Evolutionary conservation across 208 protist species (phyloP), one percentile per base, ranked within the genome.

Genomic region (Crithidia mellificae): DNA sequence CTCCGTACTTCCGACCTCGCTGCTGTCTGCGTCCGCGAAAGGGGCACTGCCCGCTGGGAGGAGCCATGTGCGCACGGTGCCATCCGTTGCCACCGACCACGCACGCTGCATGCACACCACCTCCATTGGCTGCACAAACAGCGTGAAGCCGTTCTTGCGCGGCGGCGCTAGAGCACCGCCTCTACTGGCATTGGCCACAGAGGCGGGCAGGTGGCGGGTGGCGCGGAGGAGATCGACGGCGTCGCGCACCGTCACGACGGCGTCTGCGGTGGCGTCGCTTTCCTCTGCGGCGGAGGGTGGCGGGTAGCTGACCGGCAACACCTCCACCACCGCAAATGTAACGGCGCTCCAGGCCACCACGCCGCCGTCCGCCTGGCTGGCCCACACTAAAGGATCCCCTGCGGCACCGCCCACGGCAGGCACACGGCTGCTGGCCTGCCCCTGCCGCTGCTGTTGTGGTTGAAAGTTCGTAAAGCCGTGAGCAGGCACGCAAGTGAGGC

Each of bases 21-120:
- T n/a, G n/a, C n/a, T n/a, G 41, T 32, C 41, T 36, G 17, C 49
- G 22, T 22, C 50, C 7, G 17, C 39, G 9, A 22, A 24, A 27
- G 29, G n/a, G 9, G 47, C 32, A 25, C 25, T 50, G 19, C 52
- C 65, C 2, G 56, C 53, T 3, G 83, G 73, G 51, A 84, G 65
- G 41, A 88, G 70, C 79, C 83, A 88, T 17, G 79, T 80, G 50
- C 83, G 78, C 67, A 88, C 83, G 1, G 79, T 83, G 27, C 83
- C 83, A 56, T 88, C 83, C 9, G 79, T 88, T 1, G 75, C 78
- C 12, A 65, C 70, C 5, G 79, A 72, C 83, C 83, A 88, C 24
- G 74, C 66, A 3, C 83, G 78, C 46, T 74, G 56, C 61, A 84
- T 80, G 54, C 61, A 63, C 52, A 88, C 76, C 61, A 64, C 32